Base-by-base conservation (phyloP, 1,284 basidiomycete species). In the Boletus sp. region DNA sequence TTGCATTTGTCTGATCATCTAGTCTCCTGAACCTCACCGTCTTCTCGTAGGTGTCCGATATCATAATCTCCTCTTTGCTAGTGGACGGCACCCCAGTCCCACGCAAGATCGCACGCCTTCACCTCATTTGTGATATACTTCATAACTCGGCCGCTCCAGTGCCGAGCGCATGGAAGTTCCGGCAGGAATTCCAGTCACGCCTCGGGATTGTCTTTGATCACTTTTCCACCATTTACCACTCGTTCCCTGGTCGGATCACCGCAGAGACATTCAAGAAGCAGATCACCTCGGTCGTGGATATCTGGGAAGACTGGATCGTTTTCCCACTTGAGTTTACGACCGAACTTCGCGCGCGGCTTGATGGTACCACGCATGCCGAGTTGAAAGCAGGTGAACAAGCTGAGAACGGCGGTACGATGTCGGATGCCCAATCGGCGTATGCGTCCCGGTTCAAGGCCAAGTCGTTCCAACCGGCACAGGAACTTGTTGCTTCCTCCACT, bases 301-400 rank as follows among this genome's bases (percentile, higher is more conserved):
- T 94, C 19, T 99, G 95, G 95, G 94, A 97, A 60, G 84, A 92
- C 60, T 95, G 92, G 90, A 93, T 94, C 51, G 88, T 94, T 16
- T 94, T 96, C 64, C 76, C 90, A 26, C 85, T 86, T 1, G 88
- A 93, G 45, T 88, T 89, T 57, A 88, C 90, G 0, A 66, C 76
- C 6, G 81, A 84, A 57, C 73, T 94, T 16, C 75, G 88, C 33
- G 70, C 70, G 44, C 74, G 92, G 46, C 71, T 95, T 44, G 86
- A 91, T 44, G 91, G 90, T 29, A 63, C 60, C 26, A 56, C 61
- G 0, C 64, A 64, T 14, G 63, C 69, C 38, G 70, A 70, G 38
- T 54, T 62, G 45, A 54, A 57, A 22, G 52, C 48, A 12, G 60
- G 63, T 23, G 51, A 59, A 17, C 62, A 62, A 47, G 66, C 69